These are phyloP conservation scores for Sphagnum magellanicum DNA, from an alignment of 228 moss, liverwort and hornwort genomes.

Conservation along the genomic window DNA sequence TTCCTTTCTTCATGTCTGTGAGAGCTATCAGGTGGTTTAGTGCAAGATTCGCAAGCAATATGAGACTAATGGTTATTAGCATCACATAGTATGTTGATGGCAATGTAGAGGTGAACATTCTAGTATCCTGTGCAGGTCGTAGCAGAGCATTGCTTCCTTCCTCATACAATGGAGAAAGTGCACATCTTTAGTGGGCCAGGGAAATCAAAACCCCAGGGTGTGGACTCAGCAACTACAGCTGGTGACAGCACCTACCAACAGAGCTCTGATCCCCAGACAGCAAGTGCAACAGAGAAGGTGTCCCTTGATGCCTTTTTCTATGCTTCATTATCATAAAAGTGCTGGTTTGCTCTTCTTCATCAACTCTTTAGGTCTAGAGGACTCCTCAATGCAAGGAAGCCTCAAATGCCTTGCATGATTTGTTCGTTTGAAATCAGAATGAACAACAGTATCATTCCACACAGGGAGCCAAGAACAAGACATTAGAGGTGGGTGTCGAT, in stretches of 20 bases:
- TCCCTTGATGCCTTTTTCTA: not conserved
- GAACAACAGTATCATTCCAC: too few species aligned
- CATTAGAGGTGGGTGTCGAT: slow-evolving; percentile 43
- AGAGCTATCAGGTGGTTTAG: too few species aligned
- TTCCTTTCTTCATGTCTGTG: not conserved
- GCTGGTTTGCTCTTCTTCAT: too few species aligned
- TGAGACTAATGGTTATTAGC: too few species aligned
- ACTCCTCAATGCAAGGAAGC: not conserved
- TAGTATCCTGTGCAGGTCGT: slow-evolving; percentile 39
- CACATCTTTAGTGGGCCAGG: slow-evolving; percentile 30
- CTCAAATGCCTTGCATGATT: too few species aligned
- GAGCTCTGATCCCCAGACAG: slow-evolving; percentile 12
- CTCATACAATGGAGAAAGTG: slow-evolving; percentile 57
- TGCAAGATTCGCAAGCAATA: too few species aligned
- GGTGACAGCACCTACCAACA: slow-evolving; percentile 27
- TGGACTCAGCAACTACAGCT: slow-evolving; percentile 24
- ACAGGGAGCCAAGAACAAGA: slow-evolving; percentile 23
- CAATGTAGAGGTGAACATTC: not conserved
- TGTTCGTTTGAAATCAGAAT: too few species aligned
- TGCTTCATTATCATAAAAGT: too few species aligned
- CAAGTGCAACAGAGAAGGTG: slow-evolving; percentile 30
- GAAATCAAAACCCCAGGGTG: slow-evolving; percentile 10
- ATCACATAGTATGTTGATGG: too few species aligned
- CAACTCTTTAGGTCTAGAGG: too few species aligned
- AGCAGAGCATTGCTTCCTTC: slow-evolving; percentile 57